Percentiles rank a stretch among this genome's conserved stretches.
Evolutionary conservation across 2,329 filamentous ascomycete species (phyloP).

Genomic region (Elsinoe australis): DNA sequence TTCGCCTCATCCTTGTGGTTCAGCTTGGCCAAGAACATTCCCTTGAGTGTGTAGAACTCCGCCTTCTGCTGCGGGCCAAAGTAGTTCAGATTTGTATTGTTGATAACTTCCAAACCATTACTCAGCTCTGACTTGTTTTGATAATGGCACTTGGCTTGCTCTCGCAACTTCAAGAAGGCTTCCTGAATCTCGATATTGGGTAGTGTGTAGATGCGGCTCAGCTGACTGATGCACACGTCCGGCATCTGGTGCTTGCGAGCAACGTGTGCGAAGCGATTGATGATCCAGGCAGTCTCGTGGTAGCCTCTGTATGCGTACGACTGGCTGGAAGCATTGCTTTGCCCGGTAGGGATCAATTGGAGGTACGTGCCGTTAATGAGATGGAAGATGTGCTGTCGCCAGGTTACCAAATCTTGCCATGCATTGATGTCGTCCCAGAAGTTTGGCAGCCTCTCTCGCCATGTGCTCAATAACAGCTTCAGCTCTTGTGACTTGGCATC

Average conservation of each 20-base stretch:
- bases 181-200: slow-evolving; percentile 99
- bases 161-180: slow-evolving; percentile 93
- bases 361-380: slow-evolving; percentile 95
- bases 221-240: slow-evolving; percentile 93
- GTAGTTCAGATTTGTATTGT: slow-evolving; percentile 98
- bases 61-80: slow-evolving; percentile 94
- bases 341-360: slow-evolving; percentile 66
- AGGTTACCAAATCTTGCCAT: slow-evolving; percentile 99
- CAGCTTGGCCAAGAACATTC: slow-evolving; percentile 96
- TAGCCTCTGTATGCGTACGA: slow-evolving; percentile 96
- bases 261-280: slow-evolving; percentile 96
- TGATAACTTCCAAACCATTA: slow-evolving; percentile 93
- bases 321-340: slow-evolving; percentile 70
- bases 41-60: slow-evolving; percentile 98
- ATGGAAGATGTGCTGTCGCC: slow-evolving; percentile 97
- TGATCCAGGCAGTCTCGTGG: slow-evolving; percentile 99
- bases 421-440: slow-evolving; percentile 99
- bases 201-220: slow-evolving; percentile 95
- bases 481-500: slow-evolving; percentile 93
- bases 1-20: slow-evolving; percentile 86
- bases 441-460: slow-evolving; percentile 91
- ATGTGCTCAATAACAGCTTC: slow-evolving; percentile 86
- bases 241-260: slow-evolving; percentile 93
- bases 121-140: slow-evolving; percentile 89
- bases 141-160: slow-evolving; percentile 98